A percentile compares a stretch with the other conserved stretches of the same genome.
These are phyloP conservation scores for Candida freyschussii DNA, from an alignment of 1,139 yeast species.

Conservation along the genomic window DNA sequence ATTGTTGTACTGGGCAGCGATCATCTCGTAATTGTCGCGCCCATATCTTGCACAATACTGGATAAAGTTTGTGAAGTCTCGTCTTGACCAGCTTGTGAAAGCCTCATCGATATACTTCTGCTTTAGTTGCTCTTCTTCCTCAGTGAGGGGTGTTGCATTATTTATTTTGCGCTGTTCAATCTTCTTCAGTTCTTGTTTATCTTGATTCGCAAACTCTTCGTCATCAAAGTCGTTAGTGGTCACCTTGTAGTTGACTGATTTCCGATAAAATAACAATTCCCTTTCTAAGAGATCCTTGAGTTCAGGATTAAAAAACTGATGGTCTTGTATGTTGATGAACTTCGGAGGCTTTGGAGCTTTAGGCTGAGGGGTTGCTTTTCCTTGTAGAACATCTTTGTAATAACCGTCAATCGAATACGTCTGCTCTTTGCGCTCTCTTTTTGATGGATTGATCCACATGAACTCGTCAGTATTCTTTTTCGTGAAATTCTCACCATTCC, in stretches of 20 bases:
- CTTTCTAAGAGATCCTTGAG: conserved; percentile 63
- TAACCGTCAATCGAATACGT: conserved; percentile 85
- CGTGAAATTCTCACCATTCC: conserved; percentile 95
- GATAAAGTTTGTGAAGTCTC: conserved; percentile 84
- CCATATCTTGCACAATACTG: conserved; percentile 82
- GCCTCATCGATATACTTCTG: conserved; percentile 58
- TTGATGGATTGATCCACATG: conserved; percentile 82
- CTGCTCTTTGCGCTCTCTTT: conserved; percentile 86
- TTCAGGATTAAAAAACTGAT: conserved; percentile 76
- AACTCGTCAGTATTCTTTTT: conserved; percentile 53
- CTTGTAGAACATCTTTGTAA: conserved; percentile 69
- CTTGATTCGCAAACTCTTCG: conserved; percentile 11
- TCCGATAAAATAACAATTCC: conserved; percentile 74
- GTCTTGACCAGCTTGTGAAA: conserved; percentile 75
- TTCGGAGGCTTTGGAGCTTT: conserved; percentile 69
- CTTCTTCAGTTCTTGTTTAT: conserved; percentile 39
- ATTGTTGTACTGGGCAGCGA: conserved; percentile 62
- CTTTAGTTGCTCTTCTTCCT: conserved; percentile 65
- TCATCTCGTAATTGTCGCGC: conserved; percentile 51
- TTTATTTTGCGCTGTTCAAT: conserved; percentile 65
- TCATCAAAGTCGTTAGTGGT: conserved; percentile 34
- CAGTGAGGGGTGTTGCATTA: conserved; percentile 65
- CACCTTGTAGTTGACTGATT: conserved; percentile 66
- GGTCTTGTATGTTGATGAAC: conserved; percentile 69
- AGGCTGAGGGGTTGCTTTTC: conserved; percentile 39